phyloP scores from a whole-genome alignment of 306 rosid species.

The Aeschynomene evenia region DNA sequence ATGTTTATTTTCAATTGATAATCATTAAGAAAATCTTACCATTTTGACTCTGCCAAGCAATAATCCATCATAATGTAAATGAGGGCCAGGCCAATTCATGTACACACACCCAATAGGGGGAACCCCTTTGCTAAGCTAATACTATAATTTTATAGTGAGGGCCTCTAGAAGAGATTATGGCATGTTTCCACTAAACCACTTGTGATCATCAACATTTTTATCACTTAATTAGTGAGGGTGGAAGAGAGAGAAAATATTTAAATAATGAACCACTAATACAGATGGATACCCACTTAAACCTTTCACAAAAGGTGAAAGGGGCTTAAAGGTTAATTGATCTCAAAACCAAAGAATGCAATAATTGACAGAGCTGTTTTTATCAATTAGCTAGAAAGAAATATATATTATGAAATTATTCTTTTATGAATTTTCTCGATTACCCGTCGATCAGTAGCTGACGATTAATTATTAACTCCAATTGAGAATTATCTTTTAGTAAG shows the following conservation, averaged over 20 bases:
- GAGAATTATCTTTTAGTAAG: too few species aligned
- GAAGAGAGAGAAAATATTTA: neutral
- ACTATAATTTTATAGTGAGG: neutral
- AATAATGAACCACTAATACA: neutral
- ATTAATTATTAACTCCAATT: too few species aligned
- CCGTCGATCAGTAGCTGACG: too few species aligned
- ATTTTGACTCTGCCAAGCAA: slow-evolving; percentile 57
- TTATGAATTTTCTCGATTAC: too few species aligned
- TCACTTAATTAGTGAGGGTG: slow-evolving; percentile 16
- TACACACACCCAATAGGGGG: slow-evolving; percentile 11
- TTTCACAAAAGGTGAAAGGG: slow-evolving; percentile 9
- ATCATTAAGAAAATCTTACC: slow-evolving; percentile 54
- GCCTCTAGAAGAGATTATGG: slow-evolving; percentile 42
- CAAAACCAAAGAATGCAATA: slow-evolving; percentile 23
- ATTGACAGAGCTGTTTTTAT: slow-evolving; percentile 34
- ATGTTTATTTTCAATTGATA: slow-evolving; percentile 4
- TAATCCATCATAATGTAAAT: slow-evolving; percentile 50
- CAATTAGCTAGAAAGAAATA: slow-evolving; percentile 4
- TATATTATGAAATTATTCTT: too few species aligned
- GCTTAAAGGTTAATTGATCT: slow-evolving; percentile 29
- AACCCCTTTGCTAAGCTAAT: slow-evolving; percentile 5
- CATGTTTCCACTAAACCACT: slow-evolving; percentile 57
- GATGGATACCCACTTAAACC: slow-evolving; percentile 18
- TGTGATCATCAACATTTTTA: slow-evolving; percentile 26
- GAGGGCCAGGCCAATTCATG: slow-evolving; percentile 49